Percentiles rank a stretch among this genome's conserved stretches.
Conservation (phyloP, 371 early-diverging fungal genomes). For the Mucor saturninus region DNA sequence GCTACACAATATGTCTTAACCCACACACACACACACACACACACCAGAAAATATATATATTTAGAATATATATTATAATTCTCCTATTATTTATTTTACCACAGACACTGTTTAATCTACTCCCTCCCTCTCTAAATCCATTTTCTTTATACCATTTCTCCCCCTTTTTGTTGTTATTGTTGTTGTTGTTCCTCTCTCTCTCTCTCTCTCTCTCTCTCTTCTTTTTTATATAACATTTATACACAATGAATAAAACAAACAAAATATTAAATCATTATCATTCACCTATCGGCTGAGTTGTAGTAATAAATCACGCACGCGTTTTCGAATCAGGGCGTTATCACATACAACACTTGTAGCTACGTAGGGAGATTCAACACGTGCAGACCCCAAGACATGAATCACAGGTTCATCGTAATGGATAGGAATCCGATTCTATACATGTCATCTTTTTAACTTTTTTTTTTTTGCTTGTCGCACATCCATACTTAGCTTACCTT, state of each 20-base stretch:
- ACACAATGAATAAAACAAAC: too few species aligned
- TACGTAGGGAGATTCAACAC: slow-evolving; percentile 61
- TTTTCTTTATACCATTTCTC: too few species aligned
- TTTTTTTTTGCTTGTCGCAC: neutral
- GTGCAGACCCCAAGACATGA: slow-evolving; percentile 60
- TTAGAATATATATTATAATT: slow-evolving; percentile 11
- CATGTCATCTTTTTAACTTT: too few species aligned
- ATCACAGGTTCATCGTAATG: slow-evolving; percentile 49
- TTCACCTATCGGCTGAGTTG: slow-evolving; percentile 18
- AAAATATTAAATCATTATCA: neutral
- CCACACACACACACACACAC: too few species aligned
- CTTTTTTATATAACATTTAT: neutral
- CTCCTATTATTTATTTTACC: neutral
- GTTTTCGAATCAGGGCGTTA: slow-evolving; percentile 53
- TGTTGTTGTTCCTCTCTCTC: neutral
- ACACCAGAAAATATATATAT: neutral
- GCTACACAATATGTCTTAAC: slow-evolving; percentile 32
- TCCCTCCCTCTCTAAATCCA: too few species aligned
- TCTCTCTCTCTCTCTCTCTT: neutral
- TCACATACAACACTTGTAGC: slow-evolving; percentile 54
- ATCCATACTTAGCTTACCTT: slow-evolving; percentile 10
- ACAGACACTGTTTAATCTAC: too few species aligned
- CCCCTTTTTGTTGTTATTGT: too few species aligned
- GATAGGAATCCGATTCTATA: slow-evolving; percentile 56
- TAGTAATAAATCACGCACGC: slow-evolving; percentile 60